A percentile compares a stretch with the other conserved stretches of the same genome.
Conservation (phyloP, 2,329 filamentous ascomycete species). For the Calonectria ilicicola region DNA sequence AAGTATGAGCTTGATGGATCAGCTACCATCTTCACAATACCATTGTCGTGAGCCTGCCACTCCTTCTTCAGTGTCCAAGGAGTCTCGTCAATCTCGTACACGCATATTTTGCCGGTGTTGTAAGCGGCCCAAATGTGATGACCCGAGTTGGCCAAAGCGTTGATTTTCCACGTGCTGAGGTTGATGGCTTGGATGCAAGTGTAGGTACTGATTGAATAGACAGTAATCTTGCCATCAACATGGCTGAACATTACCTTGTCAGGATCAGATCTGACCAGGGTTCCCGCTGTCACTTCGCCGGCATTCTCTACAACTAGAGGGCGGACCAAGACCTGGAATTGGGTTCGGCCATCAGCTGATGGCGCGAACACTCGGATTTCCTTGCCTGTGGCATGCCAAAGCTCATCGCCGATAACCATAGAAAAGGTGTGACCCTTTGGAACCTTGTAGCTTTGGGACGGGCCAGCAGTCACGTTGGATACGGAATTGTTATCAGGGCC, state of each 20-base stretch:
- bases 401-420: constrained; percentile 82
- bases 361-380: constrained; percentile 88
- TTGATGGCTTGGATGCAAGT: constrained; percentile 83
- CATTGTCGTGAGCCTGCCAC: constrained; percentile 90
- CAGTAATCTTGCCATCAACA: constrained; percentile 90
- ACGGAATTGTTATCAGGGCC: constrained; percentile 77
- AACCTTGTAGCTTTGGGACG: constrained; percentile 79
- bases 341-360: constrained; percentile 72
- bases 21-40: constrained; percentile 80
- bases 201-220: constrained; percentile 86
- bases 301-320: constrained; percentile 79
- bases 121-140: constrained; percentile 92
- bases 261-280: constrained; percentile 78
- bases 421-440: constrained; percentile 89
- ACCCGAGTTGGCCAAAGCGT: constrained; percentile 83
- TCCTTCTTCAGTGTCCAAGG: constrained; percentile 95
- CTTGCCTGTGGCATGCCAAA: constrained; percentile 92
- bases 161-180: constrained; percentile 96
- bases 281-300: constrained; percentile 89
- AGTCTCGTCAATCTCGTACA: constrained; percentile 86
- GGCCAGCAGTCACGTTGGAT: constrained; percentile 80
- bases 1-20: constrained; percentile 89
- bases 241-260: constrained; percentile 92
- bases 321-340: constrained; percentile 80
- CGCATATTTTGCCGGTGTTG: constrained; percentile 92